phyloP scores from a whole-genome alignment of 208 protist genomes.

The Novymonas esmeraldas region DNA sequence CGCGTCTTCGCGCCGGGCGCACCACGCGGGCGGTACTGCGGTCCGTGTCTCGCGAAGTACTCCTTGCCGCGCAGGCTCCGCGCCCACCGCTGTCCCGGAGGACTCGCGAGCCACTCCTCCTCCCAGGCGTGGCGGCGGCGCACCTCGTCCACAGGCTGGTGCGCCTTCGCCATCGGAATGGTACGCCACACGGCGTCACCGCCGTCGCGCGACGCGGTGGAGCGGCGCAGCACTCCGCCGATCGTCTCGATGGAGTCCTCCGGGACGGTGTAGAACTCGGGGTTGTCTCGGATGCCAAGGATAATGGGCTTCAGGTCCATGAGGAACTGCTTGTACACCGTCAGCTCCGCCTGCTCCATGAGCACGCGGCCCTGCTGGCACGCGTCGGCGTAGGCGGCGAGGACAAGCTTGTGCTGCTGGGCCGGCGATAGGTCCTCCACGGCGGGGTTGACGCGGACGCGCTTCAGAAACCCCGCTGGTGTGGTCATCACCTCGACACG shows the following conservation, averaged over 20 bases:
- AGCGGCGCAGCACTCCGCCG: constrained; percentile 58
- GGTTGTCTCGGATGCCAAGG: constrained; percentile 91
- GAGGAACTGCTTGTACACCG: constrained; percentile 92
- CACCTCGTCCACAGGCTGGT: constrained; percentile 74
- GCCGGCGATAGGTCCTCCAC: constrained; percentile 74
- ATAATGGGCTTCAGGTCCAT: constrained; percentile 89
- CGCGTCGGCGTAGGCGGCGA: constrained; percentile 86
- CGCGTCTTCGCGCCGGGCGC: constrained; percentile 82
- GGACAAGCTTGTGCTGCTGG: constrained; percentile 71
- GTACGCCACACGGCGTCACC: constrained; percentile 53
- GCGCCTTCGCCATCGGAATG: constrained; percentile 83
- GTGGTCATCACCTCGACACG: constrained; percentile 90
- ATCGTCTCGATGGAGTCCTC: constrained; percentile 73
- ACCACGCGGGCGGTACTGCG: constrained; percentile 75
- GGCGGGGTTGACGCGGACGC: constrained; percentile 81
- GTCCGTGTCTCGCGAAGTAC: constrained; percentile 75
- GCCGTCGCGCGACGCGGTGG: constrained; percentile 9
- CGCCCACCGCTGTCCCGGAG: constrained; percentile 66
- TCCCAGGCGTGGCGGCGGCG: constrained; percentile 63
- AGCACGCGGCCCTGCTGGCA: constrained; percentile 65
- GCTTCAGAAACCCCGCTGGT: constrained; percentile 81
- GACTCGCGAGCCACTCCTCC: constrained; percentile 69
- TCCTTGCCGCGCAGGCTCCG: constrained; percentile 80
- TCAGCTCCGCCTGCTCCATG: constrained; percentile 89
- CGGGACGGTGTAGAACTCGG: constrained; percentile 92